phyloP scores from a whole-genome alignment of 2,329 filamentous ascomycete genomes.

The Amauroascus niger region DNA sequence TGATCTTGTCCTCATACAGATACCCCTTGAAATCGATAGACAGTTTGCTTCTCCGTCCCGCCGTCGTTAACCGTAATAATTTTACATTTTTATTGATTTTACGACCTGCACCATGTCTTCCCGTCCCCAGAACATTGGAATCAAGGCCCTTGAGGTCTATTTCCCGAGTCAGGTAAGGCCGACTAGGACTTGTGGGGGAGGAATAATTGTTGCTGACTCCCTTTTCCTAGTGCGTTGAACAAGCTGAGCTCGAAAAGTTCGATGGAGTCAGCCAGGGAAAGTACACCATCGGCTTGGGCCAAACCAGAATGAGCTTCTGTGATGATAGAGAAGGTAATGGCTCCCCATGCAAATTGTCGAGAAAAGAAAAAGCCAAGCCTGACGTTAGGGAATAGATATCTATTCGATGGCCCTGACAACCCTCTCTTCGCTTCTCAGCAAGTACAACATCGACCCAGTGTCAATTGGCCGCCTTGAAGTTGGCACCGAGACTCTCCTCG shows the following conservation, averaged over 20 bases:
- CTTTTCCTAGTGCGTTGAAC: conserved; percentile 68
- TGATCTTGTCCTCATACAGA: background rate
- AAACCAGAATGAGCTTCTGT: conserved; percentile 88
- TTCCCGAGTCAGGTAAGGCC: conserved; percentile 70
- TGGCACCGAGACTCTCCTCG: conserved; percentile 68
- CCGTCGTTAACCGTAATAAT: background rate
- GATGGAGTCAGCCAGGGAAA: conserved; percentile 74
- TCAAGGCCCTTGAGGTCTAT: conserved; percentile 88
- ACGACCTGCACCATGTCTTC: conserved; percentile 52
- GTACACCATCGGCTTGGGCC: conserved; percentile 83
- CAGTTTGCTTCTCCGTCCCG: background rate
- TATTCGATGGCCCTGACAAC: conserved; percentile 77
- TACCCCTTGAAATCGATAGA: background rate
- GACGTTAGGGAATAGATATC: conserved; percentile 51
- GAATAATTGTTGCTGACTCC: conserved; percentile 12
- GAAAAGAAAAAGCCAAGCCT: background rate
- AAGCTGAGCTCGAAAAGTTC: conserved; percentile 73
- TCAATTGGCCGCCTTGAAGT: conserved; percentile 68
- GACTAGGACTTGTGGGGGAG: background rate
- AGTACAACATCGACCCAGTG: conserved; percentile 71
- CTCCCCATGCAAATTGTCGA: background rate
- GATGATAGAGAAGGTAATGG: conserved; percentile 72
- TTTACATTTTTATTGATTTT: background rate
- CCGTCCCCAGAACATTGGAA: conserved; percentile 78
- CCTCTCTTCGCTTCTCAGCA: conserved; percentile 65